Evolutionary conservation across 495 filamentous ascomycete genomes (phyloP), one percentile per base, ranked within the genome.

Genomic region (Xylaria flabelliformis): DNA sequence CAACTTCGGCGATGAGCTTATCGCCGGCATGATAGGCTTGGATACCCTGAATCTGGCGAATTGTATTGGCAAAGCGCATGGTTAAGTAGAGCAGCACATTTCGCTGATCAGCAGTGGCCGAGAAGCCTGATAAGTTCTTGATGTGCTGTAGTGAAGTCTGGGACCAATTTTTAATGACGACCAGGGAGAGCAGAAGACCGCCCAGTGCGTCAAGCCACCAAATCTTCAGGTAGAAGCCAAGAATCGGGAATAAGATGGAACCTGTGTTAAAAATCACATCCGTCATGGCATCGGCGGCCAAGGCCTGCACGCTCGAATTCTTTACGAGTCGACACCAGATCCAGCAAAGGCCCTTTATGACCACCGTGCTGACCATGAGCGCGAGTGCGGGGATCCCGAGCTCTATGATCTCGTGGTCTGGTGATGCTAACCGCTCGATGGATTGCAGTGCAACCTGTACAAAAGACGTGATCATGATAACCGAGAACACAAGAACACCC

Each of bases 201-300:
- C 95, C 95, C 0, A 95, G 85, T 7, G 94, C 89, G 76, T 98
- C 95, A 17, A 97, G 84, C 87, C 89, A 97, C 94, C 94, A 97
- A 29, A 93, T 83, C 2, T 84, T 79, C n/a, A 88, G 86, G 75
- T 93, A 94, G 74, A 87, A 92, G 4, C 95, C 95, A 48, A 96
- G 88, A n/a, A 93, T 86, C 8, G 92, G 92, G 77, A 94, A 94
- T 13, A 93, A 88, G 73, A 98, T 97, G 71, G 91, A 94, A 76
- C 97, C 96, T 15, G 87, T 91, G 77, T 97, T 98, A 88, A 98
- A 98, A 15, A 98, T 86, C 12, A 98, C 92, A 77, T 88, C 86
- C 42, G 81, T 79, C 76, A 79, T 76, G 13, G 77, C 76, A 68
- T 82, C 83, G 13, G 82, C 78, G 6, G 83, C 83, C 46, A 98